Conservation (phyloP, 805 yeast species). For the Clavispora asparagi region DNA sequence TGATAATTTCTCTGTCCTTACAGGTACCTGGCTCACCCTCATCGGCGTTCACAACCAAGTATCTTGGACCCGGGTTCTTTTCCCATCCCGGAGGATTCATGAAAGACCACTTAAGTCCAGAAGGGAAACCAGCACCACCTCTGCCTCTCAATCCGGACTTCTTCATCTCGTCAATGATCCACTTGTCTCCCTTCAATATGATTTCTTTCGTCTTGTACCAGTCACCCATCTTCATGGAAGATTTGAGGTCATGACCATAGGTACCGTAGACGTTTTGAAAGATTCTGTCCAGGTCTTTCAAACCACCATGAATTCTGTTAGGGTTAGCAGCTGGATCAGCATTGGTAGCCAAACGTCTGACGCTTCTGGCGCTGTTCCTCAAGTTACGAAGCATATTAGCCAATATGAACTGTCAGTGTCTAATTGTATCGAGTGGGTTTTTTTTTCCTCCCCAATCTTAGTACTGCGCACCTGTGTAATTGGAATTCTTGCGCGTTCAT, state of each 20-base stretch:
- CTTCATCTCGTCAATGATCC: constrained; percentile 88
- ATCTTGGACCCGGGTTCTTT: constrained; percentile 82
- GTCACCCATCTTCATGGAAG: constrained; percentile 78
- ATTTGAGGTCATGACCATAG: constrained; percentile 70
- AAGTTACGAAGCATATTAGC: constrained; percentile 32
- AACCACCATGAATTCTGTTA: constrained; percentile 62
- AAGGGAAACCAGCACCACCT: constrained; percentile 93
- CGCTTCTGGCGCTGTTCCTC: constrained; percentile 20
- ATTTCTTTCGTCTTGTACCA: constrained; percentile 91
- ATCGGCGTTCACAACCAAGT: constrained; percentile 85
- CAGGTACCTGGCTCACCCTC: constrained; percentile 96
- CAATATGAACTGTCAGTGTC: neutral
- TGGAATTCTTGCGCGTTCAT: constrained; percentile 11
- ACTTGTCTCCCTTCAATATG: constrained; percentile 73
- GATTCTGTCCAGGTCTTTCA: constrained; percentile 78
- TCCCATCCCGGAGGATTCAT: constrained; percentile 98
- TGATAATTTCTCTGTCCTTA: constrained; percentile 84
- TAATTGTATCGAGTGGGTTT: constrained; percentile 2
- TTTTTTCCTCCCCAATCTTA: constrained; percentile 1
- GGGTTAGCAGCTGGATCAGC: constrained; percentile 47
- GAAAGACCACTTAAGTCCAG: constrained; percentile 87
- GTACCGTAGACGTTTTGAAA: constrained; percentile 78
- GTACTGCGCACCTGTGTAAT: constrained; percentile 8
- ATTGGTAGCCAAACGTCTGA: constrained; percentile 39
- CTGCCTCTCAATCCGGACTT: constrained; percentile 83